phyloP scores from a whole-genome alignment of 371 early-diverging fungal genomes.

The Aphelidium insulamus region DNA sequence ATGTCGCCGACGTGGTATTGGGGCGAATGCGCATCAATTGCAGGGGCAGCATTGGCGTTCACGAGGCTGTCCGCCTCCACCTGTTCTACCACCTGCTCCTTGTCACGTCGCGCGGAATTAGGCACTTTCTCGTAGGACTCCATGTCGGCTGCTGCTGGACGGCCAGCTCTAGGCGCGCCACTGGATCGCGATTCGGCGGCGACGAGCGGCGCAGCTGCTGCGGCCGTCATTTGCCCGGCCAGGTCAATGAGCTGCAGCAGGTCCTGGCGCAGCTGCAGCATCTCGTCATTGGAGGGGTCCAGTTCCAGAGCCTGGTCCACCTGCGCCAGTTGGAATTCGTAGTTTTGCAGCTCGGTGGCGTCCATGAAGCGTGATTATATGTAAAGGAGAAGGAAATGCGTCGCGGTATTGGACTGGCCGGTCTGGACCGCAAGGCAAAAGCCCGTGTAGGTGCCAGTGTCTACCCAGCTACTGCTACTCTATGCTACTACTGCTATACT shows the following conservation, averaged over 20 bases:
- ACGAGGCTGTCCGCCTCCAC: too few relatives aligned
- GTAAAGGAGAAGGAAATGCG: too few relatives aligned
- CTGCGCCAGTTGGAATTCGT: slow-evolving; percentile 18
- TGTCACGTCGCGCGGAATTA: not conserved
- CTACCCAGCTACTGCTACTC: too few relatives aligned
- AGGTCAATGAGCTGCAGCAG: slow-evolving; percentile 13
- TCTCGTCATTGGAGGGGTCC: slow-evolving; percentile 15
- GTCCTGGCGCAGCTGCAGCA: slow-evolving; percentile 10
- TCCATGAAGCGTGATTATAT: too few relatives aligned
- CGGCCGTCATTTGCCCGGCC: not conserved
- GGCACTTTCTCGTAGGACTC: not conserved
- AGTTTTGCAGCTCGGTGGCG: slow-evolving; percentile 9
- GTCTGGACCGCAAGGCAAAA: too few relatives aligned
- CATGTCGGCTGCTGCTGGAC: slow-evolving; percentile 1
- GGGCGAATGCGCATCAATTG: too few relatives aligned
- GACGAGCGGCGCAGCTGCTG: not conserved
- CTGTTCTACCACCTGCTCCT: too few relatives aligned
- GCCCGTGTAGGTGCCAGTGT: too few relatives aligned
- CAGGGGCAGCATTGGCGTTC: too few relatives aligned
- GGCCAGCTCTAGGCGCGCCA: not conserved
- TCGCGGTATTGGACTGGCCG: too few relatives aligned
- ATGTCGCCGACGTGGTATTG: slow-evolving; percentile 9
- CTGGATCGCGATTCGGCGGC: not conserved
- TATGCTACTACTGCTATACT: too few relatives aligned
- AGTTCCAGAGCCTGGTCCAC: slow-evolving; percentile 13